phyloP scores from a whole-genome alignment of 2,329 filamentous ascomycete species.

The Neopestalotiopsis sp. region DNA sequence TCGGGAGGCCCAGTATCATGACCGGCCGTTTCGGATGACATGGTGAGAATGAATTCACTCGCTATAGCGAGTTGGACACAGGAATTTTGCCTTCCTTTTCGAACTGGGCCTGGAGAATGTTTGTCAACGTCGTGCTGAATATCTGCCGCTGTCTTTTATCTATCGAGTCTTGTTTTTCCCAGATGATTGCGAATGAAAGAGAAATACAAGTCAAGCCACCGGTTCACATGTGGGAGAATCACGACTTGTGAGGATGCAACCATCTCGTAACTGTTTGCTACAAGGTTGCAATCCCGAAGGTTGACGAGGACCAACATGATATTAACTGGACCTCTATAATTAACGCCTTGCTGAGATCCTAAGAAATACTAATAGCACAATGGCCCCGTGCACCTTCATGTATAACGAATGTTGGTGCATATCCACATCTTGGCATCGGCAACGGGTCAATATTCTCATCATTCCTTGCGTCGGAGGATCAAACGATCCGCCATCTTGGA shows the following conservation, averaged over 20 bases:
- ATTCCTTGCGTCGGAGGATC: not conserved
- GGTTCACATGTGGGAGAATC: not conserved
- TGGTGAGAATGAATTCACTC: not conserved
- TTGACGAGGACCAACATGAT: not conserved
- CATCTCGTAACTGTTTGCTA: not conserved
- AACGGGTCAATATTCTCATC: not conserved
- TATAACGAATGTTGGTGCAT: not conserved
- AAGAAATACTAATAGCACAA: not conserved
- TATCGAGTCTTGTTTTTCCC: not conserved
- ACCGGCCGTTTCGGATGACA: slow-evolving; percentile 1
- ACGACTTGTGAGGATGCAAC: not conserved
- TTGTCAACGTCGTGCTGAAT: too few relatives aligned
- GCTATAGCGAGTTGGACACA: not conserved
- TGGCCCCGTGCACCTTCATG: not conserved
- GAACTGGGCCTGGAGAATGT: too few relatives aligned
- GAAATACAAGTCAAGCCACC: not conserved
- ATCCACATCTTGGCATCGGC: not conserved
- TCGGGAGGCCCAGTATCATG: not conserved
- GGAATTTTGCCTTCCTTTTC: too few relatives aligned
- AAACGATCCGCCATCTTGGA: not conserved
- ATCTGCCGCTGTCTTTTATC: too few relatives aligned
- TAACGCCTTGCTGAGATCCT: not conserved
- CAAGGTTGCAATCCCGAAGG: not conserved
- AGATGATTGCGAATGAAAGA: not conserved
- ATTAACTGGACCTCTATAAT: not conserved